Percentiles rank a stretch among this genome's conserved stretches.
phyloP scores from a whole-genome alignment of 148 eudicot genomes.

The Amaranthus hypochondriacus region DNA sequence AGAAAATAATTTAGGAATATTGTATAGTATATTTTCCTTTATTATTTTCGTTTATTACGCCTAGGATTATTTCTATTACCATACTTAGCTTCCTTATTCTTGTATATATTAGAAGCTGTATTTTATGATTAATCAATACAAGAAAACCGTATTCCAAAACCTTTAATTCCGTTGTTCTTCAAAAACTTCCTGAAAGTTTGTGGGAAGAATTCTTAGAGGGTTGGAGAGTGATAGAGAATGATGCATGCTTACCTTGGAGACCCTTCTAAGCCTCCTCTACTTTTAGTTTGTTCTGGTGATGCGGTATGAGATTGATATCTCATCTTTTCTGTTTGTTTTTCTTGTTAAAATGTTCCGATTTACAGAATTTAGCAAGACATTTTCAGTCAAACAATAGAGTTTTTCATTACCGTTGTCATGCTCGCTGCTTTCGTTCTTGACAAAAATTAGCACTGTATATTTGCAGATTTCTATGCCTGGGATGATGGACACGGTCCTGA shows the following conservation, averaged over 20 bases:
- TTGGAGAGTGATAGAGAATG: conserved; percentile 53
- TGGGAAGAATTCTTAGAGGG: conserved; percentile 84
- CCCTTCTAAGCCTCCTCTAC: conserved; percentile 86
- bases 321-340: background rate
- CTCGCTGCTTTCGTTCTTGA: background rate
- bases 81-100: too few relatives aligned
- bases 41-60: too few relatives aligned
- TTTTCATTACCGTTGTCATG: background rate
- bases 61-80: too few relatives aligned
- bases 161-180: too few relatives aligned
- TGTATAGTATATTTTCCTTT: too few relatives aligned
- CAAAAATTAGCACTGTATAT: background rate
- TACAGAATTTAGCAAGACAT: background rate
- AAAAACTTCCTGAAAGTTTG: conserved; percentile 58
- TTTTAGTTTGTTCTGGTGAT: conserved; percentile 96
- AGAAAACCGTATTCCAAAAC: too few relatives aligned
- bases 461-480: conserved; percentile 95
- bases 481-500: conserved; percentile 99
- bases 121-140: too few relatives aligned
- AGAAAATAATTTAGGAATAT: too few relatives aligned
- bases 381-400: background rate
- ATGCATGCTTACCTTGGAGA: conserved; percentile 91
- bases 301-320: conserved; percentile 45
- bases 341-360: too few relatives aligned
- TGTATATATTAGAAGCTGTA: too few relatives aligned